These are phyloP conservation scores for Cenchrus fungigraminus DNA, from an alignment of 176 grass and related monocot genomes.

Conservation along the genomic window DNA sequence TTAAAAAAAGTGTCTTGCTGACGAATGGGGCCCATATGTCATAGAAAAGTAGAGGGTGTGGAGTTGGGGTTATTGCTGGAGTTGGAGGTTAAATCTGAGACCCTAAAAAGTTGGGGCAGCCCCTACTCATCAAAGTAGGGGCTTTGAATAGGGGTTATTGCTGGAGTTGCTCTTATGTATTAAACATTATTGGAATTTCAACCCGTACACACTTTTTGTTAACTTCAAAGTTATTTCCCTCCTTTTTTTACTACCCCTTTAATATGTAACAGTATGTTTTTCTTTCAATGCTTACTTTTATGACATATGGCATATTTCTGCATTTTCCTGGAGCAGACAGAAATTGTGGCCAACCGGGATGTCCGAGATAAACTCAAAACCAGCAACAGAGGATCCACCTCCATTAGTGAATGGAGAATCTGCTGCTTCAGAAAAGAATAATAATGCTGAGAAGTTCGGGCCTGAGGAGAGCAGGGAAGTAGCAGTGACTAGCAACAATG, in stretches of 20 bases:
- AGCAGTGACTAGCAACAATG: slow-evolving; percentile 9
- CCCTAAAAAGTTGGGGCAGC: too few relatives aligned
- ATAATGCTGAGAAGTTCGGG: slow-evolving; percentile 35
- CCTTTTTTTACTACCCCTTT: too few relatives aligned
- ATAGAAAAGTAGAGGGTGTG: too few relatives aligned
- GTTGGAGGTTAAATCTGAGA: too few relatives aligned
- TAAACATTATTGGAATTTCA: background rate
- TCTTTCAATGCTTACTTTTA: background rate
- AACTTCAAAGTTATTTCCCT: too few relatives aligned
- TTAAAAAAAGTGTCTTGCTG: too few relatives aligned
- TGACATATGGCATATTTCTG: background rate
- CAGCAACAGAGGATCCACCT: slow-evolving; percentile 27
- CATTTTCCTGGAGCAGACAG: slow-evolving; percentile 16
- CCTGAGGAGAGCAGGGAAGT: slow-evolving; percentile 24
- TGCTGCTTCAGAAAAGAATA: slow-evolving; percentile 27
- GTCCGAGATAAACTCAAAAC: slow-evolving; percentile 24
- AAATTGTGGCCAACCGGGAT: slow-evolving; percentile 29
- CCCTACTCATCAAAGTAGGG: too few relatives aligned
- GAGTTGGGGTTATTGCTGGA: too few relatives aligned
- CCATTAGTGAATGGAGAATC: slow-evolving; percentile 28
- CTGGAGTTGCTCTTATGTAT: background rate
- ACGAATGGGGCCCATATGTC: too few relatives aligned
- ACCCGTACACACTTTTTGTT: too few relatives aligned
- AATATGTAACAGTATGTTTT: background rate
- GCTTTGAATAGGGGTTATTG: too few relatives aligned